Percentiles rank a stretch among this genome's conserved stretches.
Conservation (phyloP, 345 rosid species). For the Salix brachista region DNA sequence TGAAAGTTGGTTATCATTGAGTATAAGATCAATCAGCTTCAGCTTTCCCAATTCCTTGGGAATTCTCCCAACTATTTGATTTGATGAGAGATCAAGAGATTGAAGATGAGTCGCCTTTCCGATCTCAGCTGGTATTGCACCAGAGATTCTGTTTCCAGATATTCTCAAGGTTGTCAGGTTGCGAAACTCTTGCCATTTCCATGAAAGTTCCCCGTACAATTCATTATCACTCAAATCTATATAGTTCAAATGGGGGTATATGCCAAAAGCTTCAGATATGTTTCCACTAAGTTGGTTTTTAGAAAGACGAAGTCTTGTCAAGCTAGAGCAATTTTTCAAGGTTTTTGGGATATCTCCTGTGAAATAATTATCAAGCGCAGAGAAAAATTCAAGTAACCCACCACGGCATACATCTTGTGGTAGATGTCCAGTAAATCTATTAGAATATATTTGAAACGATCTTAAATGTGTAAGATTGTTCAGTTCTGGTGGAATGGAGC, state of each 20-base stretch:
- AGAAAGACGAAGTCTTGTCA: background rate
- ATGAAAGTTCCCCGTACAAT: background rate
- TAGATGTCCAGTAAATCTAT: background rate
- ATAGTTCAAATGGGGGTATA: background rate
- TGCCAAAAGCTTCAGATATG: background rate
- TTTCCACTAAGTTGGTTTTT: background rate
- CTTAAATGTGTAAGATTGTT: background rate
- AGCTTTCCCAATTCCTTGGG: background rate
- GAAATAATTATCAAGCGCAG: background rate
- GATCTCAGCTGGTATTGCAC: background rate
- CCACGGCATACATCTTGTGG: background rate
- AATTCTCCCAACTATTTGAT: background rate
- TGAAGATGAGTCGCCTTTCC: background rate
- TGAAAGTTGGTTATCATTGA: background rate
- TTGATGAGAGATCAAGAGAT: background rate
- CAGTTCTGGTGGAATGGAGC: background rate
- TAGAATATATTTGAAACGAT: background rate
- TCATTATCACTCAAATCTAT: constrained; percentile 1
- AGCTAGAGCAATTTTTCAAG: background rate
- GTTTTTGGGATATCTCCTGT: background rate
- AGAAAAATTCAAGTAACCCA: background rate
- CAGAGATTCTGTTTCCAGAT: background rate
- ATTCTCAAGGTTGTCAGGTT: background rate
- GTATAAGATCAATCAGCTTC: background rate
- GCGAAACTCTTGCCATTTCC: background rate